Evolutionary conservation across 1,284 basidiomycete species (phyloP), one percentile per base, ranked within the genome.

Genomic region (Microstroma glucosiphilum): DNA sequence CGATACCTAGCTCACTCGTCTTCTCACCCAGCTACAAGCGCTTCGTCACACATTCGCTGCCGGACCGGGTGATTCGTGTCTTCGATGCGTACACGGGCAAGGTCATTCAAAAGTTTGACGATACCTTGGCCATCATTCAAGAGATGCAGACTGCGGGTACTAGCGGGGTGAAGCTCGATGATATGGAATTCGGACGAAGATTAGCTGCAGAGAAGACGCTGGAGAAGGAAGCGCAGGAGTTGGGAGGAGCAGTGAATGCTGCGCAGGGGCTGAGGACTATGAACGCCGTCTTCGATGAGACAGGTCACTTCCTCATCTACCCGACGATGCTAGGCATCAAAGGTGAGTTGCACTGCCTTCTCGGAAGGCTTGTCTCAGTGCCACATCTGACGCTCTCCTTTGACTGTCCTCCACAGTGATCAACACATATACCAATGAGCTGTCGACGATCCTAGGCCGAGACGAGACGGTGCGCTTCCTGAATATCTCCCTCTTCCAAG

Each of bases 181-280:
- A 97, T 80, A 99, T 99, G 94, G 96, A 99, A 79, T 97, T 99
- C 76, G 94, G 96, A n/a, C 84, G 96, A 62, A 84, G 96, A 11
- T 83, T 98, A 56, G 96, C 96, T 0, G 83, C 88, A 15, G 96
- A 99, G 80, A 85, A 90, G 64, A 94, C 98, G 74, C 81, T 99
- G 56, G 91, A 96, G 77, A 83, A 88, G 46, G 86, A 87, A 43
- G 61, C 69, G 9, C 71, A 76, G 19, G 62, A 69, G 19, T 37
- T 37, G 30, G 71, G 82, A 85, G 71, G 88, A 85, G 59, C 65
- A 15, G 48, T 67, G 1, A 63, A 62, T 40, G 69, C 71, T 30
- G 69, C 72, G 15, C 61, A 64, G 9, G 73, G 75, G 8, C 62
- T 66, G 8, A 59, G 64, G 6, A 69, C 68, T 8, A 69, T 69